Conservation (phyloP, 257 asterid species). For the Solanum stenotomum region DNA sequence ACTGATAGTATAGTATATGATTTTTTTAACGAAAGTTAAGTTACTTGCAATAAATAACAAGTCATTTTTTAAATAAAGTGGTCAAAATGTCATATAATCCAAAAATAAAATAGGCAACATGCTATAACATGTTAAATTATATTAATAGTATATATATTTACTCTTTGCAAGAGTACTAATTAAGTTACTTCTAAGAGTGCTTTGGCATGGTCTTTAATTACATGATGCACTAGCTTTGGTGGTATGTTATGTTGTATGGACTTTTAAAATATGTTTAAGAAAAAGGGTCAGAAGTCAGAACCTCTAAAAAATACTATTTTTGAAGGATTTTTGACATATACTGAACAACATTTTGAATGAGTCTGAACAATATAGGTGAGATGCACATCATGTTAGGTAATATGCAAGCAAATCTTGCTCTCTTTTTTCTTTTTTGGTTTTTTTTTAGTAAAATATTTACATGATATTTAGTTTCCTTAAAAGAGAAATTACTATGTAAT, state of each 20-base stretch:
- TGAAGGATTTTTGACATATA: background rate
- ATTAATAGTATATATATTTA: background rate
- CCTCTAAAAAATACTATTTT: background rate
- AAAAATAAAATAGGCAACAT: background rate
- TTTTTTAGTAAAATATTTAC: background rate
- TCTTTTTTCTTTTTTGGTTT: background rate
- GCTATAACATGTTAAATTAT: background rate
- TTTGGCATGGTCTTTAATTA: background rate
- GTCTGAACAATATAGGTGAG: background rate
- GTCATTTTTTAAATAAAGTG: background rate
- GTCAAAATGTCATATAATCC: background rate
- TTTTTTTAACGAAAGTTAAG: background rate
- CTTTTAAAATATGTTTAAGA: background rate
- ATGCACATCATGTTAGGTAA: background rate
- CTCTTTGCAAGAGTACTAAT: background rate
- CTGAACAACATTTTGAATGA: fast-evolving
- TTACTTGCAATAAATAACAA: background rate
- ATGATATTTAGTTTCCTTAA: too few relatives aligned
- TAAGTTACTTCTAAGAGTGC: background rate
- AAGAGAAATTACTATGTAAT: background rate
- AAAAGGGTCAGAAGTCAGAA: background rate
- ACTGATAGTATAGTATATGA: background rate
- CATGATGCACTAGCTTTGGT: background rate
- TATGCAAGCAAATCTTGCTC: background rate
- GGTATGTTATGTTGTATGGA: background rate